These are phyloP conservation scores for Chrysanthemum makinoi DNA, from an alignment of 129 eudicot genomes.

Conservation along the genomic window DNA sequence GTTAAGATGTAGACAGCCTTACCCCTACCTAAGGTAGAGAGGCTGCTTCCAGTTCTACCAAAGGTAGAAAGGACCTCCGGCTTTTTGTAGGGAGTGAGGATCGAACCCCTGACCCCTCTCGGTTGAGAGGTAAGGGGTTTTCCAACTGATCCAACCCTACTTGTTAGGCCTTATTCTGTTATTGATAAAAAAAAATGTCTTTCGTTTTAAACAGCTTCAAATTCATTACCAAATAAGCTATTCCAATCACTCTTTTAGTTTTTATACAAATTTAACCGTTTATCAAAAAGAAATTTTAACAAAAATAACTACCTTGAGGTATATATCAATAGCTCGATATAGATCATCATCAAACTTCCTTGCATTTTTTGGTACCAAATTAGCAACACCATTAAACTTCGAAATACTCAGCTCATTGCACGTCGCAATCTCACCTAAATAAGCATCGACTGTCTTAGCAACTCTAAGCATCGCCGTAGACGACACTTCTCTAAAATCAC, in stretches of 20 bases:
- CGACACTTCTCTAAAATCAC: constrained; percentile 65
- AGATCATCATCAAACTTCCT: constrained; percentile 90
- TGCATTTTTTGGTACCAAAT: constrained; percentile 77
- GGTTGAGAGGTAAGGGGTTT: too few relatives aligned
- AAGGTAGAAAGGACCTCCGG: too few relatives aligned
- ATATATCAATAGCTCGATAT: constrained; percentile 91
- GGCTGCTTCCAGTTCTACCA: too few relatives aligned
- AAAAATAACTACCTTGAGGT: constrained; percentile 54
- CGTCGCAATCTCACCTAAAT: constrained; percentile 85
- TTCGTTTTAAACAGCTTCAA: too few relatives aligned
- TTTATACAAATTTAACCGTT: background rate
- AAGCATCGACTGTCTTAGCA: constrained; percentile 91
- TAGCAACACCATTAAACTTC: constrained; percentile 87
- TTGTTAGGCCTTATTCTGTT: too few relatives aligned
- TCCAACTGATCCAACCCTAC: too few relatives aligned
- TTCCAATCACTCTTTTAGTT: background rate
- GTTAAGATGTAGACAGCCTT: too few relatives aligned
- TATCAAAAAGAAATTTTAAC: background rate
- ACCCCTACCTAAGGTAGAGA: too few relatives aligned
- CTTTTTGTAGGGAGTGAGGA: too few relatives aligned
- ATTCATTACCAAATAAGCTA: too few relatives aligned
- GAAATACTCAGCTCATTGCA: constrained; percentile 61
- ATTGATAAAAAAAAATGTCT: too few relatives aligned
- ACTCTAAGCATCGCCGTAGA: constrained; percentile 76
- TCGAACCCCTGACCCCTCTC: too few relatives aligned